Base-by-base conservation (phyloP, 352 stramenopile species). In the Pythium apleroticum region DNA sequence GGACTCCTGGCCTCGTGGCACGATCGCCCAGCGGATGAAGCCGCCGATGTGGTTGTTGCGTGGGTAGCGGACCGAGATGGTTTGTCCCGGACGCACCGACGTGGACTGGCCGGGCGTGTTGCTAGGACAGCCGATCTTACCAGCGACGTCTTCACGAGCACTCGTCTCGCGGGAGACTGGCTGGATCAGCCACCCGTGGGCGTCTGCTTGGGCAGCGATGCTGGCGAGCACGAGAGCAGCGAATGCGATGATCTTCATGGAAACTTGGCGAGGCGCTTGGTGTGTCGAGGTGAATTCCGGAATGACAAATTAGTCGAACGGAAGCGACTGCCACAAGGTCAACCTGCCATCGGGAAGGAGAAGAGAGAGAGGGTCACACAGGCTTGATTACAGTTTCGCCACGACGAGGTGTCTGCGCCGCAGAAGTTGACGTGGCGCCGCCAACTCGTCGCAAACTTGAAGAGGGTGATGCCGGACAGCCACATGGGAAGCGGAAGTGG, bases 1-100 rank as follows among this genome's bases (percentile, higher is more conserved):
- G 8, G 57, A 59, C 24, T 67, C 65, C 22, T 71, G 30, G 11
- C 59, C 59, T 0, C 27, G 24, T 6, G 58, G 58, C 2, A 62
- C 60, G 37, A 71, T 63, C 17, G 65, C 31, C 58, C 59, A 71
- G 30, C 59, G 59, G 52, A 69, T 65, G 50, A 73, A 66, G 37
- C 61, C 53, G 1, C 60, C 66, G 19, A 70, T 7, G 45, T 62
- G 25, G 60, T 46, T 61, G 52, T 17, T 20, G 41, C 41, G 50
- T 22, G 25, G 17, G 52, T 45, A 48, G 39, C 31, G n/a, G 39
- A 63, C 25, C 14, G 52, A 52, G 52, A 60, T 39, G 33, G 33
- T 39, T 10, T 39, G 33, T 2, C 33, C 33, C 8, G 33, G 33
- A 11, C 12, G 33, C 33, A 39, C 33, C 33, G 33, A 39, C 33